phyloP scores from a whole-genome alignment of 2,329 filamentous ascomycete genomes.

The Madurella mycetomatis region DNA sequence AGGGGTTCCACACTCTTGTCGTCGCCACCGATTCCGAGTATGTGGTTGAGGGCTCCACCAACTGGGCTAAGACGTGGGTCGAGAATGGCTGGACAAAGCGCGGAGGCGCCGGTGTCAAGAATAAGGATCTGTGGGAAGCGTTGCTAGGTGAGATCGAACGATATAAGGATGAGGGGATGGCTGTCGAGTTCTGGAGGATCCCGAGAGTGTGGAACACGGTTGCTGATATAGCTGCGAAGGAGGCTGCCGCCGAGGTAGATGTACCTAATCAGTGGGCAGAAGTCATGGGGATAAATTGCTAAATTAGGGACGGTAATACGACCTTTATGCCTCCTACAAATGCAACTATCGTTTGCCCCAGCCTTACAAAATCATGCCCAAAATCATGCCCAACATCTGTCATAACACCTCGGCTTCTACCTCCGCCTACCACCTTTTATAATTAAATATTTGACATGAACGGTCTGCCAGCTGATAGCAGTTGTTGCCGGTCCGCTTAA shows the following conservation, averaged over 20 bases:
- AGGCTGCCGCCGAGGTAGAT: slow-evolving; percentile 21
- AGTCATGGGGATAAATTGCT: background rate
- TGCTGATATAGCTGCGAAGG: slow-evolving; percentile 40
- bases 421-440: too few species aligned
- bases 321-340: too few species aligned
- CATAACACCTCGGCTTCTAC: too few species aligned
- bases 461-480: too few species aligned
- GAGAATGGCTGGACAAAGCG: slow-evolving; percentile 41
- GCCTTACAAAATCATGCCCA: too few species aligned
- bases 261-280: slow-evolving; percentile 2
- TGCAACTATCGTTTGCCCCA: too few species aligned
- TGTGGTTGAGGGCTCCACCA: slow-evolving; percentile 42
- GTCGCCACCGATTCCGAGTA: slow-evolving; percentile 53
- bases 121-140: slow-evolving; percentile 49
- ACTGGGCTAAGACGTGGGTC: slow-evolving; percentile 41
- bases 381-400: too few species aligned
- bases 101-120: slow-evolving; percentile 37
- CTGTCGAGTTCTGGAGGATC: slow-evolving; percentile 46
- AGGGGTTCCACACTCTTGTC: slow-evolving; percentile 40
- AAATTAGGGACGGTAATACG: background rate
- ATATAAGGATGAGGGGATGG: slow-evolving; percentile 27
- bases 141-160: slow-evolving; percentile 40
- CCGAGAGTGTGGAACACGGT: slow-evolving; percentile 38
- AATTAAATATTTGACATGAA: too few species aligned
- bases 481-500: too few species aligned